Conservation (phyloP, 2,329 filamentous ascomycete species). For the Tolypocladium ophioglossoides region DNA sequence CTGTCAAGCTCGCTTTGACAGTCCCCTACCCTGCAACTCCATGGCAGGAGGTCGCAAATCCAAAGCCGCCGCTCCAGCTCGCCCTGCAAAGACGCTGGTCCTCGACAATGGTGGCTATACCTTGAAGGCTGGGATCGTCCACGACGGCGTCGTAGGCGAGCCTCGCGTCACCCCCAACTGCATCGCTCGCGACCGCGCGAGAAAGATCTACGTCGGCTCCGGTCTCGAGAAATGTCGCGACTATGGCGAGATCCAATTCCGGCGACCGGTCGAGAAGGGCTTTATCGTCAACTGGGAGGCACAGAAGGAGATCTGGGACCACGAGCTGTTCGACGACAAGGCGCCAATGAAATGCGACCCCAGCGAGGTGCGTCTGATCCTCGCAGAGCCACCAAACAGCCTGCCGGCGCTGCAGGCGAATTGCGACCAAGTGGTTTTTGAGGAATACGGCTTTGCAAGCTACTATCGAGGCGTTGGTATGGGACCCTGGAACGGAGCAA, state of each 20-base stretch:
- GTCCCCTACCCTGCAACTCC: conserved; percentile 2
- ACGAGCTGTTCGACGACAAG: conserved; percentile 65
- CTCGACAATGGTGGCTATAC: conserved; percentile 90
- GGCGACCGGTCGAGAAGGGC: conserved; percentile 85
- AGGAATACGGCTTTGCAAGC: conserved; percentile 87
- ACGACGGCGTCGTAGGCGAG: conserved; percentile 31
- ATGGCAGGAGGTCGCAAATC: conserved; percentile 42
- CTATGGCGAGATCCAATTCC: conserved; percentile 79
- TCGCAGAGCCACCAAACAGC: conserved; percentile 79
- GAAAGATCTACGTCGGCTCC: conserved; percentile 67
- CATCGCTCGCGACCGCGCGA: conserved; percentile 72
- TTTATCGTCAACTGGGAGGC: conserved; percentile 96
- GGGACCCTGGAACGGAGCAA: conserved; percentile 5
- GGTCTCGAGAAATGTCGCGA: conserved; percentile 73
- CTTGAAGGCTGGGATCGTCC: conserved; percentile 78
- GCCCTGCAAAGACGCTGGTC: conserved; percentile 62
- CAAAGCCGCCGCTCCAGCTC: conserved; percentile 37
- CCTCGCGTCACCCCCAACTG: conserved; percentile 78
- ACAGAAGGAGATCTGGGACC: conserved; percentile 91
- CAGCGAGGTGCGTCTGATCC: conserved; percentile 67
- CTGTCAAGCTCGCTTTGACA: neutral
- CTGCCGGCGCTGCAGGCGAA: conserved; percentile 74
- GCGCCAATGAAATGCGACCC: conserved; percentile 64
- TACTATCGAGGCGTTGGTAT: conserved; percentile 68
- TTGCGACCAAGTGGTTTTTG: conserved; percentile 93